Evolutionary conservation across 805 yeast genomes (phyloP).

Genomic region (Kluyveromyces nonfermentans): DNA sequence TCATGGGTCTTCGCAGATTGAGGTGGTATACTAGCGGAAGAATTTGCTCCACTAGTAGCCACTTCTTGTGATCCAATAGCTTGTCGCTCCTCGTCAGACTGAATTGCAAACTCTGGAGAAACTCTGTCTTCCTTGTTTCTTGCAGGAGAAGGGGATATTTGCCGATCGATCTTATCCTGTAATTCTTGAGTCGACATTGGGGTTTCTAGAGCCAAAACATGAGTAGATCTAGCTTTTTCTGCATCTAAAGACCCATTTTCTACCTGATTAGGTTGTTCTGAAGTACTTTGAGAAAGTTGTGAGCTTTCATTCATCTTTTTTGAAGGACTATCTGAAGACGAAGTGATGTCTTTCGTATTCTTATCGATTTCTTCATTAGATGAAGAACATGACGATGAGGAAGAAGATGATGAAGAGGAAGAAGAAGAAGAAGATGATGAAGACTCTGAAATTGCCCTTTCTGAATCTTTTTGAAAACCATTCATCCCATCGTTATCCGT

Average conservation of each 20-base stretch:
- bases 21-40: background rate
- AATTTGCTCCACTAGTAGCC: background rate
- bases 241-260: too few species aligned
- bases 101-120: slow-evolving; percentile 8
- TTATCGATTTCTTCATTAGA: background rate
- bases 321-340: background rate
- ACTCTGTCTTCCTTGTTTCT: slow-evolving; percentile 5
- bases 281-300: background rate
- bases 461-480: slow-evolving; percentile 1
- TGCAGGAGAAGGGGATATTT: slow-evolving; percentile 5
- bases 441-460: background rate
- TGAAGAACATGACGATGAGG: background rate
- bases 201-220: background rate
- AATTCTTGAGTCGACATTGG: background rate
- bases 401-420: background rate
- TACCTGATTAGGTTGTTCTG: too few species aligned
- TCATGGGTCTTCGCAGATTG: background rate
- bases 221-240: too few species aligned
- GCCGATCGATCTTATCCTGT: slow-evolving; percentile 1
- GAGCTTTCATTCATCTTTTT: background rate
- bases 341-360: background rate
- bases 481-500: background rate
- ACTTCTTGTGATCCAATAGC: background rate
- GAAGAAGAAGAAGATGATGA: background rate
- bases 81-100: slow-evolving; percentile 6